Evolutionary conservation across 2,329 filamentous ascomycete genomes (phyloP), one percentile per base, ranked within the genome.

Genomic region (Cordyceps tenuipes): DNA sequence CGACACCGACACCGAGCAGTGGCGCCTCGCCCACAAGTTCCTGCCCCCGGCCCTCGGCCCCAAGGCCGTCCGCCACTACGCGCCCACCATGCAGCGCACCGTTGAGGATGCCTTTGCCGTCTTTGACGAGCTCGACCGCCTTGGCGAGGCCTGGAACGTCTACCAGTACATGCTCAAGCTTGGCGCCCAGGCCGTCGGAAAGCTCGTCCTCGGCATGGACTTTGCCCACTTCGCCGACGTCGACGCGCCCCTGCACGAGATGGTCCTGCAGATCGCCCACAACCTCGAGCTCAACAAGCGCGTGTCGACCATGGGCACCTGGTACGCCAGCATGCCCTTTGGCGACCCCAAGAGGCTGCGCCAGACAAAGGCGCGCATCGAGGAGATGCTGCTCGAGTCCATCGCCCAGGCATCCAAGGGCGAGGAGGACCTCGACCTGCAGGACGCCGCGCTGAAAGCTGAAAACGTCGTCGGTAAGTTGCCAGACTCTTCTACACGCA

Each of bases 31-130:
- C 0, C 84, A 86, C 73, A 87, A 86, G 67, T 87, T 85, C 68
- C 64, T 86, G 0, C 82, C 83, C 0, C 82, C 84, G 0, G 79
- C 81, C 0, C 71, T 86, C 12, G 77, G 78, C 0, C 82, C 83
- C 36, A 84, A 83, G 66, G 83, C 83, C 0, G 82, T 86, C 5
- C 73, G 79, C 0, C 83, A 86, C 64, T 86, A 86, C 62, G 77
- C 81, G 0, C 82, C 83, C 0, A 77, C 75, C 0, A 86, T 87
- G 81, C 81, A 85, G 63, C 68, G 74, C 51, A 79, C 78, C 0
- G 75, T 82, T 2, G 77, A 83, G 63, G 72, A 77, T 19, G 68
- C 79, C 0, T 84, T 79, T 66, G 72, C 71, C 6, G 76, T 79
- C 1, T 79, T 80, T 36, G 78, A 80, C 61, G 72, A 76, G 53